Evolutionary conservation across 2,329 filamentous ascomycete species (phyloP), one percentile per base, ranked within the genome.

Genomic region (Didymella exigua): DNA sequence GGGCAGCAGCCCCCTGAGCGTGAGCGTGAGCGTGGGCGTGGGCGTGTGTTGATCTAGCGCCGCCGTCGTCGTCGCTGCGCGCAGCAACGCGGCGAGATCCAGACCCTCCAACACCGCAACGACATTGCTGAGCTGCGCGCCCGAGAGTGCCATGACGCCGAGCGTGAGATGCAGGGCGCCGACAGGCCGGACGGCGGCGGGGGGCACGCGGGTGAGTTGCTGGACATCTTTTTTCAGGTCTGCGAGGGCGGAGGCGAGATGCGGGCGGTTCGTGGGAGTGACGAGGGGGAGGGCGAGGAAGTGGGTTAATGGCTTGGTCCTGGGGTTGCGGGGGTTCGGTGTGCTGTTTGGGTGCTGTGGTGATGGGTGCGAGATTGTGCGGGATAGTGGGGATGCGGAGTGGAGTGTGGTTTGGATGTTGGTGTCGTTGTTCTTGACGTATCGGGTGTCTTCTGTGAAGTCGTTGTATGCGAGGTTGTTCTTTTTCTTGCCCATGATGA

Each of bases 121-220:
- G n/a, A n/a, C n/a, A n/a, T n/a, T n/a, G n/a, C n/a, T n/a, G n/a
- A n/a, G n/a, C n/a, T n/a, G n/a, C n/a, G n/a, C n/a, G n/a, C n/a
- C n/a, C n/a, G 77, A 79, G 3, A 96, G 82, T 60, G 84, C 88
- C 89, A 97, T 93, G 1, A 96, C 89, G 0, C 92, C 93, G 0
- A 97, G 80, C 0, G 93, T 97, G 2, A 96, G 78, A 75, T 98
- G 93, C 42, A 97, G 75, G 1, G 91, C 92, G 0, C 90, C 90
- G 0, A 90, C 76, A 0, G 91, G 91, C 24, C 92, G 81, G 45
- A 96, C 78, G 1, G 91, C 91, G 49, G 82, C 82, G 27, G 79
- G 71, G 0, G 89, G 89, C 9, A 93, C 76, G 19, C 50, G 54
- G 19, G 88, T 81, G 58, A 88, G 83, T 24, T 82, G 76, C 34